Conservation (phyloP, 495 filamentous ascomycete genomes). For the Penicillium chermesinum region DNA sequence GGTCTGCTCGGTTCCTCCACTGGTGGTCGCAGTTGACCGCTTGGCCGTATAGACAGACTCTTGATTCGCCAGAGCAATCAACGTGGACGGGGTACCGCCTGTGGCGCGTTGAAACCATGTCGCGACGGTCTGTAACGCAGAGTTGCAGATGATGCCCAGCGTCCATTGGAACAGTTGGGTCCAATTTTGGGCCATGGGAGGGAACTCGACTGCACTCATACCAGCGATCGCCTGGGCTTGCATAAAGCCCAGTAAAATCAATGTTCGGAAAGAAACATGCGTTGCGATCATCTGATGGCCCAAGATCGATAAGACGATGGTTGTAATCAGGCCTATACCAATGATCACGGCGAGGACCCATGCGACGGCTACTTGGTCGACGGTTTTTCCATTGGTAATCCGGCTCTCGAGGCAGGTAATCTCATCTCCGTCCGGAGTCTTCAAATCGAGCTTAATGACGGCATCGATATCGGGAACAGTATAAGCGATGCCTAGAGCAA, state of each 20-base stretch:
- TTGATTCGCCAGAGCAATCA: constrained; percentile 64
- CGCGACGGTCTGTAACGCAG: constrained; percentile 77
- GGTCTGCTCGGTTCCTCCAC: constrained; percentile 53
- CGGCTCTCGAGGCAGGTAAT: constrained; percentile 84
- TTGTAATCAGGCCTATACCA: constrained; percentile 72
- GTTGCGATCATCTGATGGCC: constrained; percentile 92
- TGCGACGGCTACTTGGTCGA: constrained; percentile 79
- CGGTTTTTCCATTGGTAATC: constrained; percentile 87
- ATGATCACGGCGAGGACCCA: constrained; percentile 84
- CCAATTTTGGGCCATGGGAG: constrained; percentile 87
- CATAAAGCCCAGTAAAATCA: constrained; percentile 94
- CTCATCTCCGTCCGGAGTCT: constrained; percentile 49
- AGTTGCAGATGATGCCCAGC: constrained; percentile 86
- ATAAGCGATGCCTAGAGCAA: constrained; percentile 63
- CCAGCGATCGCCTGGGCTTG: constrained; percentile 91
- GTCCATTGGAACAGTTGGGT: constrained; percentile 98
- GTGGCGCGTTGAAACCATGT: constrained; percentile 97
- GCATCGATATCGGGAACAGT: constrained; percentile 89
- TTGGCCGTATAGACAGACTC: constrained; percentile 84
- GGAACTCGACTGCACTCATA: constrained; percentile 71
- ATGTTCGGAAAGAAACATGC: constrained; percentile 84
- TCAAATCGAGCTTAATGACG: constrained; percentile 71
- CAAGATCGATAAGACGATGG: constrained; percentile 70
- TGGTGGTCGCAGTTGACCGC: constrained; percentile 45
- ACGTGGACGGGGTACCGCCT: constrained; percentile 74